These are phyloP conservation scores for Leptodermis oblonga DNA, from an alignment of 257 asterid genomes.

Conservation along the genomic window DNA sequence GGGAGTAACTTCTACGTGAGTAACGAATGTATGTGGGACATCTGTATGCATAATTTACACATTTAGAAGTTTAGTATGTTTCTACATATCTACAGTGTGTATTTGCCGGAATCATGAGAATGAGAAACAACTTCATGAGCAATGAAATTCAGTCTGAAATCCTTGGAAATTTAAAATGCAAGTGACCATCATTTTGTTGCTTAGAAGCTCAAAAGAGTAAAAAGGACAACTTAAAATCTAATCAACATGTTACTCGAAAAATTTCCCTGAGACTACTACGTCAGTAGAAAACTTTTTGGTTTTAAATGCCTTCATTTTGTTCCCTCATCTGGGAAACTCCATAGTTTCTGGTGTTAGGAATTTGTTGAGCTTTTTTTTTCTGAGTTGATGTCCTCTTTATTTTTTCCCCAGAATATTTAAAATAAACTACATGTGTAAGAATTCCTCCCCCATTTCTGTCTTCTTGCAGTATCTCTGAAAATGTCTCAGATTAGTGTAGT, in stretches of 20 bases:
- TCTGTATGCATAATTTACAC: background rate
- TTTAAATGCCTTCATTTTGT: background rate
- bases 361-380: background rate
- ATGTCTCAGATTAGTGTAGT: background rate
- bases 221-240: background rate
- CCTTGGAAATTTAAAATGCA: background rate
- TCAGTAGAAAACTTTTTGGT: background rate
- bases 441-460: background rate
- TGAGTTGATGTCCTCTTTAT: background rate
- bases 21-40: background rate
- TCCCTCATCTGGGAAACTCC: too few species aligned
- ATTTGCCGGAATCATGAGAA: background rate
- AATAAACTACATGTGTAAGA: background rate
- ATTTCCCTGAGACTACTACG: background rate
- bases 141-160: background rate
- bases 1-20: too few species aligned
- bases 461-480: background rate
- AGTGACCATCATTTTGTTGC: background rate
- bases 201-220: background rate
- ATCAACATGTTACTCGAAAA: background rate
- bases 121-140: background rate
- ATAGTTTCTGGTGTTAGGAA: background rate
- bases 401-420: background rate
- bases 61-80: background rate
- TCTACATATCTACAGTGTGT: background rate